Evolutionary conservation across 768 basidiomycete genomes (phyloP).

Genomic region (Podaxis sp.): DNA sequence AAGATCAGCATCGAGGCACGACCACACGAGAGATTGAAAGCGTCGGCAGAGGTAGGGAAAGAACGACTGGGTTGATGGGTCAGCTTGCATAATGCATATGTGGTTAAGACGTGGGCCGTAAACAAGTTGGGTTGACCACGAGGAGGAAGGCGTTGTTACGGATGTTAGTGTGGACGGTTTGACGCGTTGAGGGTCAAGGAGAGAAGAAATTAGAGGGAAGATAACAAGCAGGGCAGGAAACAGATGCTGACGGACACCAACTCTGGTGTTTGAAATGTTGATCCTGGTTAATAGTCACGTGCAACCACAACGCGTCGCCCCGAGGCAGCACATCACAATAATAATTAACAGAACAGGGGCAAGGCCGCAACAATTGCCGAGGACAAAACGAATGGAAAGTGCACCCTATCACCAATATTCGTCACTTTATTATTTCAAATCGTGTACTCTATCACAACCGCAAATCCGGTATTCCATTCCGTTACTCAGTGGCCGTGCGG

Average conservation of each 20-base stretch:
- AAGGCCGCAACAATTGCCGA: neutral
- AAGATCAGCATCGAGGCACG: conserved; percentile 80
- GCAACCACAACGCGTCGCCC: conserved; percentile 11
- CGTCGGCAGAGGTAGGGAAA: conserved; percentile 63
- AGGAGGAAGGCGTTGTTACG: conserved; percentile 18
- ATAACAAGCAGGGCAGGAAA: neutral
- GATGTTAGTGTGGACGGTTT: conserved; percentile 1
- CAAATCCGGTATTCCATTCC: conserved; percentile 11
- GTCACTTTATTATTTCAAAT: conserved; percentile 3
- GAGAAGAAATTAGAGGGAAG: neutral
- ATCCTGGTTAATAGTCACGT: conserved; percentile 14
- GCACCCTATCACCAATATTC: neutral
- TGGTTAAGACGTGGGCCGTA: conserved; percentile 4
- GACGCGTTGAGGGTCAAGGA: conserved; percentile 3
- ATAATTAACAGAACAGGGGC: conserved; percentile 3
- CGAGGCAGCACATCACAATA: neutral
- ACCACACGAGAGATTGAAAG: conserved; percentile 76
- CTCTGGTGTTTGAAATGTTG: conserved; percentile 13
- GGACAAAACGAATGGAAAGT: neutral
- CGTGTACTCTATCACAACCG: conserved; percentile 5
- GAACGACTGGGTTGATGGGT: conserved; percentile 41
- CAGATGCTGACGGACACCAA: conserved; percentile 11
- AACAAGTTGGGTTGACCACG: conserved; percentile 28
- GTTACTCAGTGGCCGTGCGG: conserved; percentile 66
- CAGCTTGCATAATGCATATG: conserved; percentile 51